Conservation (phyloP, 495 filamentous ascomycete species). For the Alectoria sarmentosa region DNA sequence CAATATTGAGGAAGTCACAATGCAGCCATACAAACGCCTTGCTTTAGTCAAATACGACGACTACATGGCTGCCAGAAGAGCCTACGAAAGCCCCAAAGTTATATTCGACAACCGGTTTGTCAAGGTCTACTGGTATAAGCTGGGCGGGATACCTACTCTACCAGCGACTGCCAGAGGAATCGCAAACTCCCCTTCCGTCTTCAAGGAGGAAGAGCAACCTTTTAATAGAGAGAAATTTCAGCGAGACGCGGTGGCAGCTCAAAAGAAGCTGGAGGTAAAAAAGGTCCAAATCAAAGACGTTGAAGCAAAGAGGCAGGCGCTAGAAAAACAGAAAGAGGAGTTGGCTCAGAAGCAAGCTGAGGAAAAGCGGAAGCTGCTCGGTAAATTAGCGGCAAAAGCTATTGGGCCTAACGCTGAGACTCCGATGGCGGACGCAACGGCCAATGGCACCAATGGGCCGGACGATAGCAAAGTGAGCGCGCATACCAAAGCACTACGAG, state of each 20-base stretch:
- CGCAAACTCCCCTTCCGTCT: constrained; percentile 22
- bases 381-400: constrained; percentile 49
- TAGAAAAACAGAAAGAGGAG: constrained; percentile 72
- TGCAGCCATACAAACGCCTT: constrained; percentile 70
- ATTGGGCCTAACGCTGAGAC: constrained; percentile 20
- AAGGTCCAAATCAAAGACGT: constrained; percentile 64
- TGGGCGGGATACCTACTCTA: constrained; percentile 39
- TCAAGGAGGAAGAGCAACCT: constrained; percentile 40
- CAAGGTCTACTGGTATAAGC: constrained; percentile 92
- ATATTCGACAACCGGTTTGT: constrained; percentile 98
- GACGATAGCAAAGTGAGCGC: constrained; percentile 43
- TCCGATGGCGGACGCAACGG: constrained; percentile 24
- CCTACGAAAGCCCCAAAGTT: constrained; percentile 85
- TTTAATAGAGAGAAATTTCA: constrained; percentile 76
- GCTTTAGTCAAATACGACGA: constrained; percentile 75
- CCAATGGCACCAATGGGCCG: constrained; percentile 26
- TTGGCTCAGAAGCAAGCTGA: constrained; percentile 67
- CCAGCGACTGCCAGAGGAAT: constrained; percentile 33
- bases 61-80: constrained; percentile 66
- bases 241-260: constrained; percentile 68
- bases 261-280: constrained; percentile 73
- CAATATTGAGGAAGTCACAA: constrained; percentile 59
- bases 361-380: constrained; percentile 64
- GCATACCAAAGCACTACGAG: constrained; percentile 61
- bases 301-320: constrained; percentile 59